These are phyloP conservation scores for Myriosclerotinia curreyana DNA, from an alignment of 2,329 filamentous ascomycete genomes.

Conservation along the genomic window DNA sequence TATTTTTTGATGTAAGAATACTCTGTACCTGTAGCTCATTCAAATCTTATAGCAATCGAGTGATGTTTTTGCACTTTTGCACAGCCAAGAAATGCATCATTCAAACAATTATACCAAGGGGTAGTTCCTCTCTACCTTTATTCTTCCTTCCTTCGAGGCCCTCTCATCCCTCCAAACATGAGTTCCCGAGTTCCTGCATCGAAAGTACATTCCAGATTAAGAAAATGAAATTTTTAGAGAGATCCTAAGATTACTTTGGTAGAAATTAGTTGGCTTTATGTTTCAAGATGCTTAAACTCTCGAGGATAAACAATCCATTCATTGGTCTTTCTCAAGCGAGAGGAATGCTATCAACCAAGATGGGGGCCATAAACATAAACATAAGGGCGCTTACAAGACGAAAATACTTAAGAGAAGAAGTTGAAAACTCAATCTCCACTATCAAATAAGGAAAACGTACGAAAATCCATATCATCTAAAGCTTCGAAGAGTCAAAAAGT, in stretches of 20 bases:
- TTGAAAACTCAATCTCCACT: neutral
- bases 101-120: neutral
- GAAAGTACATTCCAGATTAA: neutral
- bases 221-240: too few relatives aligned
- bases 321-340: slow-evolving; percentile 15
- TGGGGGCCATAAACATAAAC: too few relatives aligned
- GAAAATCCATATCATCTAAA: slow-evolving; percentile 1
- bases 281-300: slow-evolving; percentile 11
- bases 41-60: neutral
- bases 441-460: neutral
- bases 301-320: neutral
- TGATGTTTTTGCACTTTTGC: neutral
- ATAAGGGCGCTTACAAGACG: slow-evolving; percentile 14
- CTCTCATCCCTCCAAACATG: slow-evolving; percentile 5
- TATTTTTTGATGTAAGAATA: slow-evolving; percentile 4
- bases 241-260: too few relatives aligned
- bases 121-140: neutral
- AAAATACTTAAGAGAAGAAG: neutral
- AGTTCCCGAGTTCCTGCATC: slow-evolving; percentile 9
- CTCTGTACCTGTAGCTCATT: neutral
- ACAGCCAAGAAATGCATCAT: slow-evolving; percentile 11
- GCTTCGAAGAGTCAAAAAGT: slow-evolving; percentile 3
- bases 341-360: slow-evolving; percentile 6
- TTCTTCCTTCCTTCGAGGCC: slow-evolving; percentile 12
- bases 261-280: slow-evolving; percentile 7